Conservation (phyloP, 2,329 filamentous ascomycete species). For the Penicillium sp. region DNA sequence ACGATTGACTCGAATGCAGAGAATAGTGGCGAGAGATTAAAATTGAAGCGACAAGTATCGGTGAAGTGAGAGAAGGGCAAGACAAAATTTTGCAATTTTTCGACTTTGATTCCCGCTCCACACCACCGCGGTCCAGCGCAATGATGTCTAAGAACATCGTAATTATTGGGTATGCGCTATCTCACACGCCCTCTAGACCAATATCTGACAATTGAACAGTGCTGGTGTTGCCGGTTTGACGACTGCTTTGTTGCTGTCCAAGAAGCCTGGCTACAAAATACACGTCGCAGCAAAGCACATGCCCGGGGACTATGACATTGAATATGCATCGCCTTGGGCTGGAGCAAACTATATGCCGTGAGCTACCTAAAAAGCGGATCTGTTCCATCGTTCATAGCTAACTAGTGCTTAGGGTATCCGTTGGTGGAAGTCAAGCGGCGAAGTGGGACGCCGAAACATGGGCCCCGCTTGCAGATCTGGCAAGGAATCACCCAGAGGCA, state of each 20-base stretch:
- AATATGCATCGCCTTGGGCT: constrained; percentile 86
- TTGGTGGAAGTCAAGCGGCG: constrained; percentile 5
- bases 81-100: too few species aligned
- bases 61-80: too few species aligned
- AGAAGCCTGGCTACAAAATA: constrained; percentile 54
- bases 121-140: too few species aligned
- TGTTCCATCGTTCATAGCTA: background rate
- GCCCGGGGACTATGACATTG: constrained; percentile 86
- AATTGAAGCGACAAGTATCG: too few species aligned
- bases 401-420: background rate
- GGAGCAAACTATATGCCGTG: constrained; percentile 76
- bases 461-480: constrained; percentile 8
- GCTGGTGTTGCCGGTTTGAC: constrained; percentile 54
- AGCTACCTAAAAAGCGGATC: constrained; percentile 29
- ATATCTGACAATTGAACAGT: background rate
- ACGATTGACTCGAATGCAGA: too few species aligned
- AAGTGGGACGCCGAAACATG: constrained; percentile 16
- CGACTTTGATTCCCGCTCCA: too few species aligned
- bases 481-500: constrained; percentile 8
- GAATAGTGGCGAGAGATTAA: too few species aligned
- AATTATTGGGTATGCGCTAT: background rate
- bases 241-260: constrained; percentile 61
- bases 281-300: constrained; percentile 80
- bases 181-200: background rate
- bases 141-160: background rate